Conservation (phyloP, 176 grass and related monocot genomes). For the Poa annua region DNA sequence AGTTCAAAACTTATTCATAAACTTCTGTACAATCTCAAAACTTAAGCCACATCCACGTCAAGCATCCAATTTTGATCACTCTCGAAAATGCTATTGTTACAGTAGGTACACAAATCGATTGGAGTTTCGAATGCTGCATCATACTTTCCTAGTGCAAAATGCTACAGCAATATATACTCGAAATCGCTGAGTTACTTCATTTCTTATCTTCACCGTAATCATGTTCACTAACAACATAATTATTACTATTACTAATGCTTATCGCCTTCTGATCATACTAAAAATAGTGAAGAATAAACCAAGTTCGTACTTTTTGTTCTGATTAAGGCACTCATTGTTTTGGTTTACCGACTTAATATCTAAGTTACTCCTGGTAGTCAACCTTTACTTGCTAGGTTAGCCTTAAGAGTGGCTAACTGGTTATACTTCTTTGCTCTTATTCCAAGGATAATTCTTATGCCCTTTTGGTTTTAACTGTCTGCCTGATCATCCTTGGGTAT, state of each 20-base stretch:
- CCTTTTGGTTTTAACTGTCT: slow-evolving; percentile 4
- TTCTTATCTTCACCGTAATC: slow-evolving; percentile 31
- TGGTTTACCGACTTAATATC: not conserved
- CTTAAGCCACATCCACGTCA: no score
- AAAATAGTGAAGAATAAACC: not conserved
- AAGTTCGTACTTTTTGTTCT: slow-evolving; percentile 9
- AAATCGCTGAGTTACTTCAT: not conserved
- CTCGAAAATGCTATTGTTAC: no score
- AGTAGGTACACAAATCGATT: no score
- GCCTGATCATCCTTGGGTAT: not conserved
- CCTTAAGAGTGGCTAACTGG: not conserved
- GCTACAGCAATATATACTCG: no score
- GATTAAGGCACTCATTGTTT: not conserved
- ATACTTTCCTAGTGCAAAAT: no score
- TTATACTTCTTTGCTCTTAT: slow-evolving; percentile 5
- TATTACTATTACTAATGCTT: not conserved
- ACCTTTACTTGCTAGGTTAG: slow-evolving; percentile 13
- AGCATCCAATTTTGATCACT: no score
- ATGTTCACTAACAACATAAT: not conserved
- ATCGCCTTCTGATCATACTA: slow-evolving; percentile 11
- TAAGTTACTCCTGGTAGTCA: not conserved
- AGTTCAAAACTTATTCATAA: no score
- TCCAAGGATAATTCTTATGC: not conserved
- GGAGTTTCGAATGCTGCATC: no score
- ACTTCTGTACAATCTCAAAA: no score